Evolutionary conservation across 208 protist species (phyloP).

Genomic region (Crithidia acanthocephali): DNA sequence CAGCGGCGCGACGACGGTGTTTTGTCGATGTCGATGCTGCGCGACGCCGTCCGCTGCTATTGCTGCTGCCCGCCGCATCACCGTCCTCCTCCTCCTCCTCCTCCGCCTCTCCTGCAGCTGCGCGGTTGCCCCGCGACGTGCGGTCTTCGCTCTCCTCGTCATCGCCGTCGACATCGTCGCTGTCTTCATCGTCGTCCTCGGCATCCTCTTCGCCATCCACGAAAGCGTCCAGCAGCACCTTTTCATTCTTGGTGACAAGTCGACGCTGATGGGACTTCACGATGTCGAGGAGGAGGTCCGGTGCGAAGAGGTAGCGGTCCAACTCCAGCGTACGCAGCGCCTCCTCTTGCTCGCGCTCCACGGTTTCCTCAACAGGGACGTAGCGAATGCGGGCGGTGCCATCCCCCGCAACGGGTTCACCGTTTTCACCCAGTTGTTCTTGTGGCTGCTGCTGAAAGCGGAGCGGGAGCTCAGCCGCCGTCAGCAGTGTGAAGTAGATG

Average conservation of each 20-base stretch:
- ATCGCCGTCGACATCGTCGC: conserved; percentile 22
- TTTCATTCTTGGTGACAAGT: conserved; percentile 67
- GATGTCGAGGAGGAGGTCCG: conserved; percentile 86
- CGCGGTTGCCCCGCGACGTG: too few relatives aligned
- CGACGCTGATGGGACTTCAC: conserved; percentile 72
- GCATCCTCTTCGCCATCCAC: conserved; percentile 51
- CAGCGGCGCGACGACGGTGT: neutral
- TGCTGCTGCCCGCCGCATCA: too few relatives aligned
- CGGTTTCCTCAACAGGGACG: conserved; percentile 47
- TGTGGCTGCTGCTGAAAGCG: conserved; percentile 20
- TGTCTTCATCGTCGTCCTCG: conserved; percentile 17
- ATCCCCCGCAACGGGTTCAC: neutral
- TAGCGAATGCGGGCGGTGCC: conserved; percentile 19
- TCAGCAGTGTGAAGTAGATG: conserved; percentile 70
- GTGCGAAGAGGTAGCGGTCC: conserved; percentile 84
- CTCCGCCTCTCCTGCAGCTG: neutral
- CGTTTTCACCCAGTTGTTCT: neutral
- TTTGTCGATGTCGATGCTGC: neutral
- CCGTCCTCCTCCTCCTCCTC: neutral
- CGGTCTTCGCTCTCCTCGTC: conserved; percentile 1
- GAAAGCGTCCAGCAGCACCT: conserved; percentile 76
- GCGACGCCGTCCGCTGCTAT: neutral
- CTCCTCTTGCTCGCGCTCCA: conserved; percentile 61
- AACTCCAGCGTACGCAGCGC: conserved; percentile 72
- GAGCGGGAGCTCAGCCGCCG: conserved; percentile 7